A percentile compares a stretch with the other conserved stretches of the same genome.
phyloP scores from a whole-genome alignment of 2,329 filamentous ascomycete species.

The Stachybotrys chlorohalonatus region DNA sequence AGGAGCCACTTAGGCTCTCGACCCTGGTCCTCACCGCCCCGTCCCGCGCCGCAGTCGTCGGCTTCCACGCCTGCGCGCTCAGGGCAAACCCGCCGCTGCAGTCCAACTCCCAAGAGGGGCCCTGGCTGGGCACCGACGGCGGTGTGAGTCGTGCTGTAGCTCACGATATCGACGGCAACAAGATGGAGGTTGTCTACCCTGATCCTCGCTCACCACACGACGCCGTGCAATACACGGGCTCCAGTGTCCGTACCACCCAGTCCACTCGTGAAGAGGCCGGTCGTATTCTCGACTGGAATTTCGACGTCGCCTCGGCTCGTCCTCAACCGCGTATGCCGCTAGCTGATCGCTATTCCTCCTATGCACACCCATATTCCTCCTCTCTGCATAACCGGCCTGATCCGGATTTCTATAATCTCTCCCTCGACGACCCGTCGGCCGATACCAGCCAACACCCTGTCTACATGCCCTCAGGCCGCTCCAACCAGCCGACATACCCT shows the following conservation, averaged over 20 bases:
- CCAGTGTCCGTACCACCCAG: slow-evolving; percentile 23
- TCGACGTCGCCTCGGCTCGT: slow-evolving; percentile 26
- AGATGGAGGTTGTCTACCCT: slow-evolving; percentile 63
- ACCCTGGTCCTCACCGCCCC: slow-evolving; percentile 60
- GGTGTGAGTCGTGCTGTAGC: slow-evolving; percentile 42
- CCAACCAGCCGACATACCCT: background rate
- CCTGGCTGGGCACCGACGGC: slow-evolving; percentile 23
- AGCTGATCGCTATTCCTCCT: slow-evolving; percentile 3
- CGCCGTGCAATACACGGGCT: slow-evolving; percentile 21
- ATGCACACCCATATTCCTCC: slow-evolving; percentile 13
- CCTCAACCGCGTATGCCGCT: slow-evolving; percentile 2
- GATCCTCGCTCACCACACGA: slow-evolving; percentile 19
- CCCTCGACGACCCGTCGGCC: background rate
- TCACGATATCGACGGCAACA: slow-evolving; percentile 75
- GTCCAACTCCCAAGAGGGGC: slow-evolving; percentile 15
- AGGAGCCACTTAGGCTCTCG: slow-evolving; percentile 29
- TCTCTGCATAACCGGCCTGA: slow-evolving; percentile 7
- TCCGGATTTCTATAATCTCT: background rate
- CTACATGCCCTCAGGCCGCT: background rate
- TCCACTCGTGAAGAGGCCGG: slow-evolving; percentile 29
- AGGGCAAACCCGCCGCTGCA: slow-evolving; percentile 47
- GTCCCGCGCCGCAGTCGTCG: slow-evolving; percentile 54
- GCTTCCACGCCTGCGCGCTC: slow-evolving; percentile 63
- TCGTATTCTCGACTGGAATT: slow-evolving; percentile 41
- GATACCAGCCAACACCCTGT: background rate